Evolutionary conservation across 495 filamentous ascomycete species (phyloP), one percentile per base, ranked within the genome.

Genomic region (Neurospora sp.): DNA sequence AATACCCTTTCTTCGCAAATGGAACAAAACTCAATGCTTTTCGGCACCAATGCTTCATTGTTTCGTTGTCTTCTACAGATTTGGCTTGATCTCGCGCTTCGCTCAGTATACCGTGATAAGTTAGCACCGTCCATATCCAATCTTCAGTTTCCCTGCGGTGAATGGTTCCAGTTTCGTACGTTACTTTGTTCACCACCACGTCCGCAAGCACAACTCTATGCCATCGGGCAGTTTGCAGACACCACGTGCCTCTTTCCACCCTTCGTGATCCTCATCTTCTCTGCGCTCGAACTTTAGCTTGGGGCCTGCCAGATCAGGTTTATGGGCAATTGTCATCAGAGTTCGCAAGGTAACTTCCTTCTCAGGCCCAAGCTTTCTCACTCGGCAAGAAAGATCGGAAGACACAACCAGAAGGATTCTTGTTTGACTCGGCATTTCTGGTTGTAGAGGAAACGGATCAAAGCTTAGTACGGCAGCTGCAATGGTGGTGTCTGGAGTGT

Each of bases 201-300:
- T 17, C 2, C 24, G 24, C 13, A 59, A 0, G 13, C 24, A 59
- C 48, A 59, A 15, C 24, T 59, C 48, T 28, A 59, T 59, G 0
- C 48, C 48, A 59, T 31, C 24, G 0, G 24, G 24, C 0, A 59
- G 11, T 31, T 31, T 0, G 48, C 24, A 59, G 13, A 28, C 24
- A 59, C 8, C 5, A 59, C 0, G 24, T 28, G 0, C 2, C 48
- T 59, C 48, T 0, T 8, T 31, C 48, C 48, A 31, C 13, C 24
- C 3, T 21, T 6, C 24, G 24, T 7, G 0, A 0, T 31, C 11
- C 28, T 31, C 0, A 15, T 0, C 0, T 15, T 15, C 48, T 2
- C 10, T 13, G 0, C 0, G 0, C 10, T 15, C 4, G 48, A 15
- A 15, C 0, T 59, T 13, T 0, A 62, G 28, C 54, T 9, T 9